Evolutionary conservation across 257 asterid genomes (phyloP).

Genomic region (Solanum rostratum): DNA sequence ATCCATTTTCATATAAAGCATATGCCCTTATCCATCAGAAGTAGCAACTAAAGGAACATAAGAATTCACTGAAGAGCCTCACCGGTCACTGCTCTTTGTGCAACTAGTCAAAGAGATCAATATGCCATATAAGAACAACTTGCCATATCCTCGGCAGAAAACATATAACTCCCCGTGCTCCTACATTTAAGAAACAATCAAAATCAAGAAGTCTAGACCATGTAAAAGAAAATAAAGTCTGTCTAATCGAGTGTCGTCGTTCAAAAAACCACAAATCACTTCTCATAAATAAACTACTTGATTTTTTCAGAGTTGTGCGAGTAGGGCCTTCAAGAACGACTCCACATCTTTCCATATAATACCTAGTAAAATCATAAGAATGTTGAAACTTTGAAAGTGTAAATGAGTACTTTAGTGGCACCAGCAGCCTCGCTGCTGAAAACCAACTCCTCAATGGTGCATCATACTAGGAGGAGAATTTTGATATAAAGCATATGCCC

Average conservation of each 20-base stretch:
- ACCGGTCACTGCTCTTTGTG: background rate
- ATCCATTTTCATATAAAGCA: no score
- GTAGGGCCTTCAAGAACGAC: background rate
- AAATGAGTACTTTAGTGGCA: no score
- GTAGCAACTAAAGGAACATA: background rate
- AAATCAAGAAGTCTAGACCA: background rate
- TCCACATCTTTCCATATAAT: background rate
- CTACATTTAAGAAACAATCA: background rate
- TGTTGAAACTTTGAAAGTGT: no score
- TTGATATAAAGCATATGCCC: no score
- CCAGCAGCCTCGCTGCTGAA: conserved; percentile 85
- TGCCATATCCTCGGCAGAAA: background rate
- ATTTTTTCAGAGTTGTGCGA: background rate
- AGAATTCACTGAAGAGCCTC: background rate
- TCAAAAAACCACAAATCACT: background rate
- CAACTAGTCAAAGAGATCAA: background rate
- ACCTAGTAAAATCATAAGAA: background rate
- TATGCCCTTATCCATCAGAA: no score
- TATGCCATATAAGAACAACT: background rate
- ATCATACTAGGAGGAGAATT: no score
- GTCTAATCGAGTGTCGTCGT: background rate
- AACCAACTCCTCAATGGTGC: conserved; percentile 79
- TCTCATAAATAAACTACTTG: background rate
- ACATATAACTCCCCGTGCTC: background rate
- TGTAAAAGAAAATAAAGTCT: background rate